Conservation (phyloP, 2,329 filamentous ascomycete genomes). For the Simplicillium sp. region DNA sequence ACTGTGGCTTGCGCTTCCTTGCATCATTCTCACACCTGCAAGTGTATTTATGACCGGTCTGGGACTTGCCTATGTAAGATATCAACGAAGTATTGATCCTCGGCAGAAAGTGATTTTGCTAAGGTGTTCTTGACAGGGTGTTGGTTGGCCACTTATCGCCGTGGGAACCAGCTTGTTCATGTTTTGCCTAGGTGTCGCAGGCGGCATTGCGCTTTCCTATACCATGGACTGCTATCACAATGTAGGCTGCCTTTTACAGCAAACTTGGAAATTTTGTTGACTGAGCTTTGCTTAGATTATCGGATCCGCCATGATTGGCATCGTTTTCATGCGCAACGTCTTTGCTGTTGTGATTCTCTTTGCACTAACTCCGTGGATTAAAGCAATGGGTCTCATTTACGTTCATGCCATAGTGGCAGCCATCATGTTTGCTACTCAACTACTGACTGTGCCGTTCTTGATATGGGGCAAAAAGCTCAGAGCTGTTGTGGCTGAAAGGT, state of each 20-base stretch:
- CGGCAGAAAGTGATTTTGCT: neutral
- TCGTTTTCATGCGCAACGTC: slow-evolving; percentile 21
- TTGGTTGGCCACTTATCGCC: slow-evolving; percentile 3
- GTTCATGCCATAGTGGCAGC: slow-evolving; percentile 17
- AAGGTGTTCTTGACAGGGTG: neutral
- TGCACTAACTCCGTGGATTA: slow-evolving; percentile 19
- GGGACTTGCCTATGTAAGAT: slow-evolving; percentile 1
- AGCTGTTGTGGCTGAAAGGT: too few relatives aligned
- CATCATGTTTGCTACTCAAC: slow-evolving; percentile 11
- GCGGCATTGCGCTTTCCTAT: slow-evolving; percentile 4
- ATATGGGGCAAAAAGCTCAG: slow-evolving; percentile 20
- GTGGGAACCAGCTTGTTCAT: slow-evolving; percentile 2
- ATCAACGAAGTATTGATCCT: neutral
- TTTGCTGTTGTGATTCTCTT: slow-evolving; percentile 18
- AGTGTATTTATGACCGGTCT: slow-evolving; percentile 3
- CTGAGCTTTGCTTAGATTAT: neutral
- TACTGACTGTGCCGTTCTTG: slow-evolving; percentile 17
- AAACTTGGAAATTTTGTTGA: neutral
- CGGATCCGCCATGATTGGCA: slow-evolving; percentile 17
- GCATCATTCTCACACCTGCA: neutral
- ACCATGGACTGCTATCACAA: slow-evolving; percentile 6
- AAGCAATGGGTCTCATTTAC: slow-evolving; percentile 17
- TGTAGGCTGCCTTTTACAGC: neutral
- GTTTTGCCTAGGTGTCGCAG: neutral
- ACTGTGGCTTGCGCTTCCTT: slow-evolving; percentile 18